Percentiles rank a stretch among this genome's conserved stretches.
These are phyloP conservation scores for Letharia lupina DNA, from an alignment of 495 filamentous ascomycete species.

Conservation along the genomic window DNA sequence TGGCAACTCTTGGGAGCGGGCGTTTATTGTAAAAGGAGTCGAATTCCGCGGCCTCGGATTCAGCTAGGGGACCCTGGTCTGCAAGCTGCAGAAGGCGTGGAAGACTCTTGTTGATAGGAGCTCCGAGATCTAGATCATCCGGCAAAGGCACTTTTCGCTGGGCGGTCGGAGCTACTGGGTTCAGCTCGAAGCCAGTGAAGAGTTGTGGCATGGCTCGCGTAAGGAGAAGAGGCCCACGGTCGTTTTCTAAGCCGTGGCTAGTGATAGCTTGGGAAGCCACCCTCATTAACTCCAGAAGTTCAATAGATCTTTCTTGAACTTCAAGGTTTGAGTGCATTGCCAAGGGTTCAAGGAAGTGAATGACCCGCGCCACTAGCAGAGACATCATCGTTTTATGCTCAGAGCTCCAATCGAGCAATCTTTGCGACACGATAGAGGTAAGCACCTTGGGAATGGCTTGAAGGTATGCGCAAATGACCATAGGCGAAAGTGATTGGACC, in stretches of 20 bases:
- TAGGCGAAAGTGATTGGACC: constrained; percentile 50
- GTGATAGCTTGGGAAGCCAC: constrained; percentile 71
- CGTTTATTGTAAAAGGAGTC: constrained; percentile 62
- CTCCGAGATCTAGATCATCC: constrained; percentile 60
- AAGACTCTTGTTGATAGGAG: constrained; percentile 73
- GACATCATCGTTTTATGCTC: constrained; percentile 59
- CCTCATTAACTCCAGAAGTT: constrained; percentile 81
- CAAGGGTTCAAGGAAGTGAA: constrained; percentile 69
- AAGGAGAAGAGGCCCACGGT: constrained; percentile 69
- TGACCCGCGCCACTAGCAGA: constrained; percentile 68
- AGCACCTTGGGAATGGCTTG: constrained; percentile 85
- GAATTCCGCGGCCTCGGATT: constrained; percentile 53
- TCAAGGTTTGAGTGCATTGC: constrained; percentile 76
- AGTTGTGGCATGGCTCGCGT: constrained; percentile 81
- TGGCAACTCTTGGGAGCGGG: constrained; percentile 24
- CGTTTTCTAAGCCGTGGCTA: constrained; percentile 44
- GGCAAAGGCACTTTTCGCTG: constrained; percentile 83
- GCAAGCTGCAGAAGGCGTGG: constrained; percentile 51
- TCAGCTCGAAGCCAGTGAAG: constrained; percentile 77
- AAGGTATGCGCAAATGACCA: constrained; percentile 64
- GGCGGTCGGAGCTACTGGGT: constrained; percentile 76
- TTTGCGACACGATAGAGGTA: constrained; percentile 50
- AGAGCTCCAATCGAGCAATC: constrained; percentile 49
- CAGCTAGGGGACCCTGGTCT: constrained; percentile 42
- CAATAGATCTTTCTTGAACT: constrained; percentile 91